Percentiles rank a stretch among this genome's conserved stretches.
Conservation (phyloP, 495 filamentous ascomycete species). For the Ascobolus immersus region DNA sequence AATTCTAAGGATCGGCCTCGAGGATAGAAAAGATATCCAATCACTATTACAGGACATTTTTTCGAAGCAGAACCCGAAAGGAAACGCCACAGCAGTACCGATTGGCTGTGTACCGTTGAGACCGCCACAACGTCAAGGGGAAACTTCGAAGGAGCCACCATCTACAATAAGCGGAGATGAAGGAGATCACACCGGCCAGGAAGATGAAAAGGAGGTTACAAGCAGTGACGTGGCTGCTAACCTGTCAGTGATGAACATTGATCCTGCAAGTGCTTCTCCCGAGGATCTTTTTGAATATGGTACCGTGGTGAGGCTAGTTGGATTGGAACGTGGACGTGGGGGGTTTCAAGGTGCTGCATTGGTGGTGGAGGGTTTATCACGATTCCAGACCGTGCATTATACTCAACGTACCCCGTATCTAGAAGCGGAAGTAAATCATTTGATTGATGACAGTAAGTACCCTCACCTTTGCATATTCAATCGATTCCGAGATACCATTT, state of each 20-base stretch:
- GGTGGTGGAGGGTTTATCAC: slow-evolving; percentile 58
- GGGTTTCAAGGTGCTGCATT: slow-evolving; percentile 24
- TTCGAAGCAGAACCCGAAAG: neutral
- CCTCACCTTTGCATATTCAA: slow-evolving; percentile 22
- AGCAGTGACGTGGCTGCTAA: too few species aligned
- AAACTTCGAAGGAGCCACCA: neutral
- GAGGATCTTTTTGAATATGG: slow-evolving; percentile 41
- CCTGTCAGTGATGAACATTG: slow-evolving; percentile 17
- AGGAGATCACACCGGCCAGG: slow-evolving; percentile 12
- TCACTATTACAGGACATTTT: slow-evolving; percentile 32
- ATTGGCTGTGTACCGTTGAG: neutral
- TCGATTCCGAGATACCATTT: neutral
- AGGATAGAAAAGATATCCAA: slow-evolving; percentile 39
- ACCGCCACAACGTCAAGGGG: neutral
- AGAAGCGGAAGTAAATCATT: slow-evolving; percentile 39
- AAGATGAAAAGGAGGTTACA: slow-evolving; percentile 17
- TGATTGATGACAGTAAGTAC: slow-evolving; percentile 19
- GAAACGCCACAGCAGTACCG: neutral
- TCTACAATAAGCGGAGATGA: slow-evolving; percentile 11
- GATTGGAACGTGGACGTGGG: slow-evolving; percentile 32
- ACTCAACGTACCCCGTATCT: slow-evolving; percentile 61
- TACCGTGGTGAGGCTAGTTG: slow-evolving; percentile 39
- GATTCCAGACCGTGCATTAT: slow-evolving; percentile 51
- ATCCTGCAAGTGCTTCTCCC: slow-evolving; percentile 33
- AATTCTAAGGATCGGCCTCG: slow-evolving; percentile 36